Conservation (phyloP, 78 protist genomes). For the Speleostelium caveatum region DNA sequence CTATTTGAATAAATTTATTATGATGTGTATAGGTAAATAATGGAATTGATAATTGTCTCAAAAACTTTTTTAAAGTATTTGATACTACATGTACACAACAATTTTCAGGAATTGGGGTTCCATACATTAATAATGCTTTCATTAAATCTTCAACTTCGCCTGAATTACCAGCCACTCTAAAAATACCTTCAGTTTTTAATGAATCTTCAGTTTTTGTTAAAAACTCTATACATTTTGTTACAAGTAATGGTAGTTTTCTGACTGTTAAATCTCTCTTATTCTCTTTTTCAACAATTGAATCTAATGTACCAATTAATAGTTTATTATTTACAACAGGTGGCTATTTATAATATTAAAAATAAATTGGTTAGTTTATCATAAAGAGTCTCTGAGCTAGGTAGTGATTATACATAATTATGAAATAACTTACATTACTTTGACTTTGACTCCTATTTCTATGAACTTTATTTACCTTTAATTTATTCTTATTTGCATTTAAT, state of each 20-base stretch:
- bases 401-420: background rate
- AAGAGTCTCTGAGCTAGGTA: too few species aligned
- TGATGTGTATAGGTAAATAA: constrained; percentile 63
- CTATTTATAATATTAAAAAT: background rate
- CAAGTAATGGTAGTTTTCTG: constrained; percentile 36
- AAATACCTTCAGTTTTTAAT: constrained; percentile 59
- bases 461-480: constrained; percentile 15
- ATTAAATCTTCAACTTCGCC: constrained; percentile 50
- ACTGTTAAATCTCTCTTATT: constrained; percentile 48
- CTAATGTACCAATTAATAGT: constrained; percentile 39
- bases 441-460: constrained; percentile 53
- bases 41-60: constrained; percentile 53
- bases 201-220: constrained; percentile 29
- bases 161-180: constrained; percentile 77
- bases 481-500: background rate
- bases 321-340: constrained; percentile 30
- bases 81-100: constrained; percentile 73
- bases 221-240: constrained; percentile 48
- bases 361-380: too few species aligned
- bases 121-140: constrained; percentile 56
- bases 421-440: constrained; percentile 4
- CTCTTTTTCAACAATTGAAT: constrained; percentile 28
- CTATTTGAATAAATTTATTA: constrained; percentile 43
- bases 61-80: constrained; percentile 52
- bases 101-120: constrained; percentile 40